Evolutionary conservation across 1,139 yeast genomes (phyloP), one percentile per base, ranked within the genome.

Genomic region (Pichia sp.): DNA sequence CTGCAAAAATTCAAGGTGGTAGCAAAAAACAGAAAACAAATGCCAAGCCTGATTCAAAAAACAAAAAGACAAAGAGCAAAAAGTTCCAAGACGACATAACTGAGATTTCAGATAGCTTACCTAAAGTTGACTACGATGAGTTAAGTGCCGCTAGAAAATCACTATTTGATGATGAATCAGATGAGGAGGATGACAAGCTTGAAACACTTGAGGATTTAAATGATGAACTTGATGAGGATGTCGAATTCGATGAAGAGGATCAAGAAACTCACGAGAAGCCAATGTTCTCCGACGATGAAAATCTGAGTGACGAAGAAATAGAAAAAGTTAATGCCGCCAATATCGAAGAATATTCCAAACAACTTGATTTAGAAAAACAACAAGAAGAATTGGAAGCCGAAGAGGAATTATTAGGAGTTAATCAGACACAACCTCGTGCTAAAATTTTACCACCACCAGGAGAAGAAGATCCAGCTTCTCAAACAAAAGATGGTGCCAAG

Each of bases 241-340:
- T 26, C 10, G 45, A 42, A 25, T 25, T 25, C 26, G 61, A 57
- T 36, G 83, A 79, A 58, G 80, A 83, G 8, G 67, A 65, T 34
- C 67, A 65, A 44, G 83, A 77, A 48, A 74, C 62, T 7, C 74
- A 82, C 60, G 87, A 73, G 34, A 82, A 75, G 60, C 93, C 95
- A 44, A 83, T 87, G 85, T 91, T 89, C 66, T 87, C 96, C 23
- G 97, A 91, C 64, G 85, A 80, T 56, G 83, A 80, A 40, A 82
- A 75, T 40, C 53, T 52, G 30, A 60, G 62, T 43, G 93, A 83
- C 59, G 89, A 82, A 41, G 96, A 87, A 57, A 78, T 86, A 65
- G 95, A 87, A 56, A 79, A 78, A 52, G 78, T 93, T 64, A 90
- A 88, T 64, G 91, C 89, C 45, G 83, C 91, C 58, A 93, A 93